Percentiles rank a stretch among this genome's conserved stretches.
Evolutionary conservation across 2,329 filamentous ascomycete genomes (phyloP).

Genomic region (Neoascochyta sp.): DNA sequence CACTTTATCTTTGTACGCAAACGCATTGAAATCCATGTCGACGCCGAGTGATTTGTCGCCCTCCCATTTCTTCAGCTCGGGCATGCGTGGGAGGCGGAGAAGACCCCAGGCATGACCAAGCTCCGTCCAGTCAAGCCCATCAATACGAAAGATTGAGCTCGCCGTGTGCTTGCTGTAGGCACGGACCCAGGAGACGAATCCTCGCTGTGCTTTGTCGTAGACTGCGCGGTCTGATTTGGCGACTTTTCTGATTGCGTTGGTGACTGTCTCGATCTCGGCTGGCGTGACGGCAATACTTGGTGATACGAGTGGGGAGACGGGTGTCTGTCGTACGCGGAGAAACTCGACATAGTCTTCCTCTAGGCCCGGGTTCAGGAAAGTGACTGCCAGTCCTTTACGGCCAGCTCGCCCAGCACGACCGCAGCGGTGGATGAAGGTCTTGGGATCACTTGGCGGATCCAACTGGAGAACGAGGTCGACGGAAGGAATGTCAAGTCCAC

Average conservation of each 20-base stretch:
- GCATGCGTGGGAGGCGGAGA: conserved; percentile 86
- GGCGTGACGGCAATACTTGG: conserved; percentile 58
- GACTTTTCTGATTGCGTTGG: conserved; percentile 58
- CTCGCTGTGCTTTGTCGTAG: conserved; percentile 84
- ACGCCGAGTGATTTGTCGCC: conserved; percentile 44
- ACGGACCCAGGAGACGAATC: conserved; percentile 89
- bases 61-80: conserved; percentile 59
- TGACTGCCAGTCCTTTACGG: conserved; percentile 73
- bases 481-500: conserved; percentile 85
- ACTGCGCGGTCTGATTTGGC: conserved; percentile 61
- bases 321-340: conserved; percentile 80
- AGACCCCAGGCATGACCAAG: conserved; percentile 82
- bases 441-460: conserved; percentile 81
- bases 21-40: conserved; percentile 39
- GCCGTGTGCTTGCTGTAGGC: conserved; percentile 90
- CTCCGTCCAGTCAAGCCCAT: conserved; percentile 80
- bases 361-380: conserved; percentile 75
- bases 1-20: conserved; percentile 45
- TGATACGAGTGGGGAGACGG: conserved; percentile 61
- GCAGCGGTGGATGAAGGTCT: conserved; percentile 69
- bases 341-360: conserved; percentile 92
- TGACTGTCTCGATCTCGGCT: conserved; percentile 57
- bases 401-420: conserved; percentile 62
- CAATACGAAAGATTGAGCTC: conserved; percentile 80
- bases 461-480: conserved; percentile 90